Percentiles rank a stretch among this genome's conserved stretches.
phyloP scores from a whole-genome alignment of 768 basidiomycete species.

The Kwoniella pini region DNA sequence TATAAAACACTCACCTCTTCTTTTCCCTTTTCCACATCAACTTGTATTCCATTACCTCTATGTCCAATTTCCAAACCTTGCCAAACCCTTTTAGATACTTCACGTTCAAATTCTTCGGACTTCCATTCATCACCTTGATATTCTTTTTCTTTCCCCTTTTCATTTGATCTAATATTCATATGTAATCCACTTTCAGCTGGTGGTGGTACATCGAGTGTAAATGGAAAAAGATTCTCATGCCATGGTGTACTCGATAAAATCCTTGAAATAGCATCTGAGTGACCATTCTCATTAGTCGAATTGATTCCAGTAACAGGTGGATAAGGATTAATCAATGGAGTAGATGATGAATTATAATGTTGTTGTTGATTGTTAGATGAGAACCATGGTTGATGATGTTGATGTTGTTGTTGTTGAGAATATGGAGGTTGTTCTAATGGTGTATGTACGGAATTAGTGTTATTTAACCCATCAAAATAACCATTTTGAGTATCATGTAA shows the following conservation, averaged over 20 bases:
- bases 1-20: constrained; percentile 8
- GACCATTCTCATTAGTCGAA: not conserved
- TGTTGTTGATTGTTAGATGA: not conserved
- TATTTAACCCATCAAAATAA: not conserved
- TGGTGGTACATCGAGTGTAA: constrained; percentile 3
- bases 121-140: constrained; percentile 4
- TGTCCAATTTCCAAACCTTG: not conserved
- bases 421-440: not conserved
- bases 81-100: constrained; percentile 1
- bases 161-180: not conserved
- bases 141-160: not conserved
- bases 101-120: not conserved
- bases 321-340: not conserved
- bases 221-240: not conserved
- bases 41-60: not conserved
- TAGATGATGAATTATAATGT: not conserved
- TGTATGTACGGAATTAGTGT: not conserved
- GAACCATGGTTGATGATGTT: not conserved
- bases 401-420: not conserved
- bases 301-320: not conserved
- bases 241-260: not conserved
- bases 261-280: not conserved
- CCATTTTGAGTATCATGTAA: not conserved
- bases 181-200: constrained; percentile 9
- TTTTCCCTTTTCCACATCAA: constrained; percentile 7